A percentile compares a stretch with the other conserved stretches of the same genome.
Evolutionary conservation across 768 basidiomycete species (phyloP).

Genomic region (Pluteus cervinus): DNA sequence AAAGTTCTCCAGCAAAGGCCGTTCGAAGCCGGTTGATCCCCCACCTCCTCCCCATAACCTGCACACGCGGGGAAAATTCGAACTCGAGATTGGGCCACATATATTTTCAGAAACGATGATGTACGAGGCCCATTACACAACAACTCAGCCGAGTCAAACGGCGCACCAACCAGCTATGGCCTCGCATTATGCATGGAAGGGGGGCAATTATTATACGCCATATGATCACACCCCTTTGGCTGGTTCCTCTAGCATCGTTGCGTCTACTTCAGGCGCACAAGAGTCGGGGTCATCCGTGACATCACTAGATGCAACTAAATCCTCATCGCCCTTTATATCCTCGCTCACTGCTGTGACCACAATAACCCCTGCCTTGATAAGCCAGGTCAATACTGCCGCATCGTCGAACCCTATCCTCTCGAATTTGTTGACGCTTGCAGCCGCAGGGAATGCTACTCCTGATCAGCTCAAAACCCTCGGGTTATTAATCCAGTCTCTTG

Average conservation of each 20-base stretch:
- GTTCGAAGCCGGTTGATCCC: conserved; percentile 47
- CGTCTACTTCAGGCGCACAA: too few relatives aligned
- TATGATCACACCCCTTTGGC: too few relatives aligned
- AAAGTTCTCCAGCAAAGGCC: conserved; percentile 63
- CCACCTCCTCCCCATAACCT: conserved; percentile 63
- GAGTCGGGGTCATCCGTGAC: conserved; percentile 3
- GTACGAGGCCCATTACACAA: conserved; percentile 69
- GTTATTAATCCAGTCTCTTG: conserved; percentile 65
- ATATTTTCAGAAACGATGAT: conserved; percentile 60
- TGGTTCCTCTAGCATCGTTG: too few relatives aligned
- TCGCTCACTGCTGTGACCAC: conserved; percentile 38
- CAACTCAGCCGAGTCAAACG: conserved; percentile 16
- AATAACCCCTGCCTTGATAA: conserved; percentile 52
- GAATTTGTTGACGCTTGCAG: conserved; percentile 59
- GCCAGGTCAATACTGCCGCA: conserved; percentile 62
- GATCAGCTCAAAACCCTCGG: conserved; percentile 67
- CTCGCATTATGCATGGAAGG: conserved; percentile 23
- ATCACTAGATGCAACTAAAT: conserved; percentile 7
- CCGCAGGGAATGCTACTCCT: conserved; percentile 51
- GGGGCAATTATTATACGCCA: conserved; percentile 14
- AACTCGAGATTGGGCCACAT: conserved; percentile 73
- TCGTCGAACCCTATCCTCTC: conserved; percentile 62
- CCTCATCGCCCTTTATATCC: conserved; percentile 36
- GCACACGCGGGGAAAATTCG: conserved; percentile 59
- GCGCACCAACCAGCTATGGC: conserved; percentile 19